These are phyloP conservation scores for Colletotrichum costaricense DNA, from an alignment of 2,329 filamentous ascomycete genomes.

Conservation along the genomic window DNA sequence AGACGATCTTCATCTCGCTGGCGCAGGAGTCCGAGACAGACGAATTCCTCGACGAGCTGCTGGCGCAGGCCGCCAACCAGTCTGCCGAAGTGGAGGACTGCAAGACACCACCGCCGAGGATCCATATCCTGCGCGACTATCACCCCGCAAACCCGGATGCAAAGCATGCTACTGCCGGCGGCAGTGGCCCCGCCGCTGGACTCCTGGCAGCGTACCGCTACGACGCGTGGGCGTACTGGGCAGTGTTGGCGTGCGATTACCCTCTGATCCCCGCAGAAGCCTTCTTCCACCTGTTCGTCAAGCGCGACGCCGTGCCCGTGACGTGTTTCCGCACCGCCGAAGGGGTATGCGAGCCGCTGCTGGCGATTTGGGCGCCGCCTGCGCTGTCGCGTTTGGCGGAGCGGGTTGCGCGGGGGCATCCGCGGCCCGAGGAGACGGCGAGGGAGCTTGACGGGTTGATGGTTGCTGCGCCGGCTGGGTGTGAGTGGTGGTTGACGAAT, in stretches of 20 bases:
- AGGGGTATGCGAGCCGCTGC: conserved; percentile 46
- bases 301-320: conserved; percentile 40
- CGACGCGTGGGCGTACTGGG: conserved; percentile 42
- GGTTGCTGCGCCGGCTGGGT: conserved; percentile 3
- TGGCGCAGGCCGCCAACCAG: conserved; percentile 13
- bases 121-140: conserved; percentile 20
- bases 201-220: conserved; percentile 44
- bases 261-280: conserved; percentile 43
- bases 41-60: conserved; percentile 24
- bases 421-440: conserved; percentile 18
- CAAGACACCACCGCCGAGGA: not conserved
- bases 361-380: conserved; percentile 48
- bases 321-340: conserved; percentile 47
- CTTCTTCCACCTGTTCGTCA: conserved; percentile 41
- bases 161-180: not conserved
- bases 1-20: conserved; percentile 42
- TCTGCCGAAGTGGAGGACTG: conserved; percentile 4
- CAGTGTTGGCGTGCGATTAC: conserved; percentile 48
- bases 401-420: conserved; percentile 30
- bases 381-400: conserved; percentile 41
- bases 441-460: conserved; percentile 18
- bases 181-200: conserved; percentile 36
- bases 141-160: not conserved
- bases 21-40: conserved; percentile 29
- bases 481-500: conserved; percentile 28